Conservation (phyloP, 2,329 filamentous ascomycete genomes). For the Nectriaceae sp. region DNA sequence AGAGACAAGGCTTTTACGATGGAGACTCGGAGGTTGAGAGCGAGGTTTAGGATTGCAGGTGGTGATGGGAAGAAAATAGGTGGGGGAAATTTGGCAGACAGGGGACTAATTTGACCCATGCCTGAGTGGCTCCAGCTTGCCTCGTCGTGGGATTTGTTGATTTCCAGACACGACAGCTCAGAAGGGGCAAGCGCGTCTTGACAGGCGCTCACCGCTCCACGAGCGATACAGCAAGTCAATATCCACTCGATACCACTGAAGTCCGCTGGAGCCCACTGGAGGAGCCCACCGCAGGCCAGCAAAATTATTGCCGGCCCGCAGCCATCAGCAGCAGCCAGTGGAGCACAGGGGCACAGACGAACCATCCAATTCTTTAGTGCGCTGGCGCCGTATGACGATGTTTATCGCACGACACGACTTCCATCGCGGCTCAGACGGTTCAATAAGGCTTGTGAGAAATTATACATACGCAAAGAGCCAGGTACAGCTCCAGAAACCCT, state of each 20-base stretch:
- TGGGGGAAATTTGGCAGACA: conserved; percentile 49
- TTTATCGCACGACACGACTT: neutral
- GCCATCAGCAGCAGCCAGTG: neutral
- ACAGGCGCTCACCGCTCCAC: conserved; percentile 16
- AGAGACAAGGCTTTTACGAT: conserved; percentile 33
- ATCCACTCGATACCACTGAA: neutral
- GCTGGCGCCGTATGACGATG: neutral
- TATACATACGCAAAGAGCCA: neutral
- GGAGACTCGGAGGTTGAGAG: conserved; percentile 28
- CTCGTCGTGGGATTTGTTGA: conserved; percentile 41
- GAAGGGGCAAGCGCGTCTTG: conserved; percentile 38
- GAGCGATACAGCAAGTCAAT: neutral
- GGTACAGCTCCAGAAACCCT: too few relatives aligned
- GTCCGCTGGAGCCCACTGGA: neutral
- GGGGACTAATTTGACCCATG: conserved; percentile 20
- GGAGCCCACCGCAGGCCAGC: neutral
- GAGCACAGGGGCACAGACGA: neutral
- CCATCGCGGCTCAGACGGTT: neutral
- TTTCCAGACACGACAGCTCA: conserved; percentile 34
- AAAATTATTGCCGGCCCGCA: neutral
- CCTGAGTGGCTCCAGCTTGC: conserved; percentile 13
- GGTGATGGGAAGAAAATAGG: conserved; percentile 36
- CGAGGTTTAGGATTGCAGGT: conserved; percentile 26
- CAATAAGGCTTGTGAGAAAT: neutral
- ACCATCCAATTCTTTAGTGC: neutral